Evolutionary conservation across 371 early-diverging fungal species (phyloP).

Genomic region (Mucor velutinosus): DNA sequence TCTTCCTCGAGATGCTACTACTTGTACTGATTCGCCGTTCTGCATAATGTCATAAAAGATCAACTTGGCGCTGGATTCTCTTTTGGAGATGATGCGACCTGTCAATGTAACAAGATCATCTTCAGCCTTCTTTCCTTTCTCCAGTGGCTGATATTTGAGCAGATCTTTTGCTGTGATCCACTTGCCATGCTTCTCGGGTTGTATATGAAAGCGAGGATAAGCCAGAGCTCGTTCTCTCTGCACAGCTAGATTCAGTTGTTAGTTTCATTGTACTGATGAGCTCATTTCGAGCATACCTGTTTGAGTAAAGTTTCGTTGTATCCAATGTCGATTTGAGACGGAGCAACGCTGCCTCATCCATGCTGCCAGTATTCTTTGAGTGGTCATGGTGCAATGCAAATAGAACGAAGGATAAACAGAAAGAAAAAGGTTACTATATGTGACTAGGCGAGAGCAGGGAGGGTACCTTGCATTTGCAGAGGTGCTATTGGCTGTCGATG

Average conservation of each 20-base stretch:
- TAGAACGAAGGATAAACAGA: background rate
- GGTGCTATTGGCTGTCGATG: constrained; percentile 1
- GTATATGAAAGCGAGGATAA: constrained; percentile 40
- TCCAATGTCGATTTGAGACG: background rate
- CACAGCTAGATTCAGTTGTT: background rate
- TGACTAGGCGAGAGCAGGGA: background rate
- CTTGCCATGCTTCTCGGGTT: constrained; percentile 27
- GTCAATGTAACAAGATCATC: constrained; percentile 34
- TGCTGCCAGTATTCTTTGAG: background rate
- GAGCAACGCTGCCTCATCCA: too few relatives aligned
- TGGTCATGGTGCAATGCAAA: background rate
- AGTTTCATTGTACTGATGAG: background rate
- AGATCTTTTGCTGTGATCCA: constrained; percentile 37
- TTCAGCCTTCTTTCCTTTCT: constrained; percentile 42
- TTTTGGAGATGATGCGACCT: constrained; percentile 67
- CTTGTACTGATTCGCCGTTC: constrained; percentile 66
- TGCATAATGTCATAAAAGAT: constrained; percentile 75
- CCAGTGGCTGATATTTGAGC: constrained; percentile 10
- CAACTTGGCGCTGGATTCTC: constrained; percentile 74
- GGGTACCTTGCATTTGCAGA: background rate
- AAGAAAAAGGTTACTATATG: background rate
- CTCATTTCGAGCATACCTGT: background rate
- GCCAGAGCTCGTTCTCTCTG: background rate
- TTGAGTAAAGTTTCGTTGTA: constrained; percentile 5
- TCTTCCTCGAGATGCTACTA: constrained; percentile 63